Evolutionary conservation across 192 early-diverging fungal genomes (phyloP), one percentile per base, ranked within the genome.

Genomic region (Phlyctochytrium planicorne): DNA sequence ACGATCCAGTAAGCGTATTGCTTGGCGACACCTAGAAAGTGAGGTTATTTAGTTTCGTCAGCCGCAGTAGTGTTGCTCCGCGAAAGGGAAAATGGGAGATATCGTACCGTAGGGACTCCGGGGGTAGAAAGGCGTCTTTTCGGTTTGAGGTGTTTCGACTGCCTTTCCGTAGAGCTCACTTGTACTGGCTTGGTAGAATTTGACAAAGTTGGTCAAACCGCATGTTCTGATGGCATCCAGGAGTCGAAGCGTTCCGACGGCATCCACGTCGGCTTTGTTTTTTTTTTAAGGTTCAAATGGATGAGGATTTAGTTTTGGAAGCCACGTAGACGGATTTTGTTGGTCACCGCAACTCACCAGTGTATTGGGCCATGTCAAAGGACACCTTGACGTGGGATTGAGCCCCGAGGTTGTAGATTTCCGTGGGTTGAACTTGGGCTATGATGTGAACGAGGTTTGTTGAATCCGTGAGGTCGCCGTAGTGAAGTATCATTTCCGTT

Each of bases 61-160:
- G 50, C 50, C 16, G n/a, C 50, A n/a, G n/a, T n/a, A n/a, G n/a
- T n/a, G n/a, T n/a, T n/a, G n/a, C n/a, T n/a, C n/a, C n/a, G n/a
- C n/a, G n/a, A n/a, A n/a, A n/a, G 40, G 12, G n/a, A 50, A 50
- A 50, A 14, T n/a, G 40, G 40, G n/a, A 14, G 12, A 10, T n/a
- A 50, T 50, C 40, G n/a, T 50, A 50, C 87, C 90, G 77, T 91
- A 91, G 25, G 90, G 90, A 23, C 89, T 90, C 61, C 90, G 82
- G 59, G 89, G 90, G 73, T 91, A 91, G 73, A 91, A 91, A 14
- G 89, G 90, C 6, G 90, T 91, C n/a, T 82, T 91, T 71, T 91
- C 90, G 68, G 78, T 87, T 69, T 91, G 89, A 27, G 89, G 89
- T 20, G 84, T 89, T 67, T 91, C 90, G 10, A 78, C 82, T 3